Evolutionary conservation across 305 asterid genomes (phyloP).

Genomic region (Fraxinus dipetala): DNA sequence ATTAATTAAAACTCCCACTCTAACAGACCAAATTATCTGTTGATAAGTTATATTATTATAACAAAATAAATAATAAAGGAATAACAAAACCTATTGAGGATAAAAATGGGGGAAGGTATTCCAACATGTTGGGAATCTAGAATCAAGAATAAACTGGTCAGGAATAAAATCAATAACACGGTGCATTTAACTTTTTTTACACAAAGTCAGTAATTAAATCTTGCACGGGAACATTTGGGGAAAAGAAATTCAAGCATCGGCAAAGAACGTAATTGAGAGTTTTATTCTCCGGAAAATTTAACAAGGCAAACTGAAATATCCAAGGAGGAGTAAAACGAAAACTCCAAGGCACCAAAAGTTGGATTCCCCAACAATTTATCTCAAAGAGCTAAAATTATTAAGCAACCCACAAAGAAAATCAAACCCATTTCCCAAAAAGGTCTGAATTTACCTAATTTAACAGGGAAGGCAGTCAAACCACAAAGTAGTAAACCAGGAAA

Average conservation of each 20-base stretch:
- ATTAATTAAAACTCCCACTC: neutral
- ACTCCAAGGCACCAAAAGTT: neutral
- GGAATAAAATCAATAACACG: neutral
- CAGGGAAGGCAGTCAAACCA: neutral
- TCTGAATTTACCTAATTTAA: neutral
- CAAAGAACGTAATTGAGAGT: neutral
- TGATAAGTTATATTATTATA: neutral
- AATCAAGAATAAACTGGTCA: constrained; percentile 19
- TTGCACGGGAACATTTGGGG: neutral
- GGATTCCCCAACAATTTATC: neutral
- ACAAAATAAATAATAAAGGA: constrained; percentile 20
- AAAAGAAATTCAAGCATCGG: neutral
- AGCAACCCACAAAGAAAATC: constrained; percentile 1
- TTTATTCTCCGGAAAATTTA: neutral
- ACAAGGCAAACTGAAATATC: neutral
- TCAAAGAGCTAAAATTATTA: neutral
- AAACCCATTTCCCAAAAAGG: constrained; percentile 7
- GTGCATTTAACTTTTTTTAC: neutral
- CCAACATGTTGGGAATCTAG: constrained; percentile 32
- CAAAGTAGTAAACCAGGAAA: neutral
- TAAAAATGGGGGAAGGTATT: constrained; percentile 14
- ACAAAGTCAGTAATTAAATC: neutral
- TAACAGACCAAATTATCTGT: neutral
- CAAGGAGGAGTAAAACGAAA: neutral
- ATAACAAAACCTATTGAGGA: constrained; percentile 19